These are phyloP conservation scores for Phytopythium delawarense DNA, from an alignment of 352 stramenopile genomes.

Conservation along the genomic window DNA sequence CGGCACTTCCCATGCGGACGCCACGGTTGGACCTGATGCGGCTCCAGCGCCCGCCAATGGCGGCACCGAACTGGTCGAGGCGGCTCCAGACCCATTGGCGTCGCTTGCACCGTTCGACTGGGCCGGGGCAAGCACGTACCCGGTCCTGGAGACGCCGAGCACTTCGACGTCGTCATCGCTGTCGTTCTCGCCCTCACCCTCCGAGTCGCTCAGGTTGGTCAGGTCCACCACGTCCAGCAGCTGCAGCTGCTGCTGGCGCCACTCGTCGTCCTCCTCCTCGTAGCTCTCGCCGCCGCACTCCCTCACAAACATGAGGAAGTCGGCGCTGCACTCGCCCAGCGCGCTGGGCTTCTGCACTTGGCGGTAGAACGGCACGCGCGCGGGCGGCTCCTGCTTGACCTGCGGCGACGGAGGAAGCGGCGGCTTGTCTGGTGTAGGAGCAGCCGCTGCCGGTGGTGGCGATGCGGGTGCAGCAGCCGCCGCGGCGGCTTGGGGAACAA, in stretches of 20 bases:
- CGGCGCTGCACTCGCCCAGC: slow-evolving; percentile 32
- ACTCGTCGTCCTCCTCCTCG: slow-evolving; percentile 34
- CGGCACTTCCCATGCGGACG: background rate
- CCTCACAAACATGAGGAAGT: slow-evolving; percentile 46
- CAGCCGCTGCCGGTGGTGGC: background rate
- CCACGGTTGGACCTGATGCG: background rate
- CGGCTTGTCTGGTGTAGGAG: background rate
- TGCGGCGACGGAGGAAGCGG: background rate
- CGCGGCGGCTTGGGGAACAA: background rate
- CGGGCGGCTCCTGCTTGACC: slow-evolving; percentile 4
- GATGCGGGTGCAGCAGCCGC: background rate
- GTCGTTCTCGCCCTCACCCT: slow-evolving; percentile 30
- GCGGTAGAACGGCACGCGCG: slow-evolving; percentile 1
- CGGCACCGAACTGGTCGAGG: background rate
- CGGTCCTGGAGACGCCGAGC: slow-evolving; percentile 2
- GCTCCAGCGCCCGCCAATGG: background rate
- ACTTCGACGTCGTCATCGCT: slow-evolving; percentile 23
- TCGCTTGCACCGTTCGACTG: background rate
- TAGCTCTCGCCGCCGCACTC: slow-evolving; percentile 38
- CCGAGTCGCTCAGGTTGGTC: slow-evolving; percentile 53
- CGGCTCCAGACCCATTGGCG: background rate
- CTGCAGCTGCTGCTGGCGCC: slow-evolving; percentile 25
- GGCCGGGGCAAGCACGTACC: background rate
- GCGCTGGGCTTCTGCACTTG: slow-evolving; percentile 11
- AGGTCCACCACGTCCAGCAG: slow-evolving; percentile 59